Evolutionary conservation across 2,329 filamentous ascomycete species (phyloP).

Genomic region (Alternaria infectoria): DNA sequence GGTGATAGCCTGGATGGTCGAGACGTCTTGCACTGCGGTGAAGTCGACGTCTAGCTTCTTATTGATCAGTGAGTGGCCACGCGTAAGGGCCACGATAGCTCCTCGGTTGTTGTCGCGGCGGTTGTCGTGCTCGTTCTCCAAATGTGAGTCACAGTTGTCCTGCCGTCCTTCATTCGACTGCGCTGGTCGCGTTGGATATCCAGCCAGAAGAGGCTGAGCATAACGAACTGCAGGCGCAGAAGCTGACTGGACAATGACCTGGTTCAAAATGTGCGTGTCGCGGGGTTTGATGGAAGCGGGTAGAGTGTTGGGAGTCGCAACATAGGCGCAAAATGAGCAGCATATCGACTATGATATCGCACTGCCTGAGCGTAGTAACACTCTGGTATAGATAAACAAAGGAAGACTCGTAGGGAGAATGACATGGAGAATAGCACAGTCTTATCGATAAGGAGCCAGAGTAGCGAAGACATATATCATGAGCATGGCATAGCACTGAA

Average conservation of each 20-base stretch:
- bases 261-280: neutral
- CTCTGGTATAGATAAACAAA: neutral
- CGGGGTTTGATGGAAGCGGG: neutral
- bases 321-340: neutral
- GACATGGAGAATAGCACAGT: neutral
- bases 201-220: neutral
- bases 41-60: neutral
- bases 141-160: neutral
- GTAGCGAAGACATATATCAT: neutral
- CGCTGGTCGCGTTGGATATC: neutral
- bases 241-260: neutral
- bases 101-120: neutral
- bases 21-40: neutral
- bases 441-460: neutral
- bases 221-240: neutral
- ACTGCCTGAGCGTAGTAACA: neutral
- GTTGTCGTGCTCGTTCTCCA: neutral
- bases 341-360: neutral
- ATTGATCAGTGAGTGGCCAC: neutral
- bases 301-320: neutral
- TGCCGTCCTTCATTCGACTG: neutral
- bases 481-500: neutral
- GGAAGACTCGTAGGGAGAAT: neutral
- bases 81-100: neutral
- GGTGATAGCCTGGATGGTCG: neutral